Evolutionary conservation across 2,329 filamentous ascomycete genomes (phyloP).

Genomic region (Colletotrichum musae): DNA sequence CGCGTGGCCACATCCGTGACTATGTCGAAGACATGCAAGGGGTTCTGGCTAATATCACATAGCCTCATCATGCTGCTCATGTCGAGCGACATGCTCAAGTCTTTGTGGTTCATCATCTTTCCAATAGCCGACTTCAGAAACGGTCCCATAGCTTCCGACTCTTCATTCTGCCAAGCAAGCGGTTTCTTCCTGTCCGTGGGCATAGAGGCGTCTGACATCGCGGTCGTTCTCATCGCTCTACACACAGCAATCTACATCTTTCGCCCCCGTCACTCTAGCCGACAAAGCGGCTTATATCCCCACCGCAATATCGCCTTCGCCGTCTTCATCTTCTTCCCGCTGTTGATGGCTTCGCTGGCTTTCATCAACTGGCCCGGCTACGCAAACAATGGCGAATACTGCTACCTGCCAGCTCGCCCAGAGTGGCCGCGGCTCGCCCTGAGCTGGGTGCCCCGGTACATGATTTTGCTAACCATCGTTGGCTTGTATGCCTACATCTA

Average conservation of each 20-base stretch:
- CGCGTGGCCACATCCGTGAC: not conserved
- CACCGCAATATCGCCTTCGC: slow-evolving; percentile 74
- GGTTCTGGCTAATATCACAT: slow-evolving; percentile 41
- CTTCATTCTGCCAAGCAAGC: slow-evolving; percentile 75
- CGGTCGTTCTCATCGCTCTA: slow-evolving; percentile 80
- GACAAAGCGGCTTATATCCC: slow-evolving; percentile 77
- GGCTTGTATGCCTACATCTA: slow-evolving; percentile 79
- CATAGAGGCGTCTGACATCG: slow-evolving; percentile 80
- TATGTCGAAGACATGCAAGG: not conserved
- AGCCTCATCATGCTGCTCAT: slow-evolving; percentile 84
- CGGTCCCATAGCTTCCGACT: slow-evolving; percentile 64
- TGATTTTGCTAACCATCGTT: slow-evolving; percentile 76
- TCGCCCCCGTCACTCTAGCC: slow-evolving; percentile 61
- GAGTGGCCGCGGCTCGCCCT: slow-evolving; percentile 79
- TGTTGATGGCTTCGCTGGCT: slow-evolving; percentile 72
- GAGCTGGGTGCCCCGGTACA: slow-evolving; percentile 81
- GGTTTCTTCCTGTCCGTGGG: slow-evolving; percentile 78
- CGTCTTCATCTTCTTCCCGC: slow-evolving; percentile 70
- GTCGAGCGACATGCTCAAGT: slow-evolving; percentile 79
- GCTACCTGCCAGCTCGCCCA: slow-evolving; percentile 76
- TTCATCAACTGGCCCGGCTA: slow-evolving; percentile 74
- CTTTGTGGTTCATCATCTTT: slow-evolving; percentile 77
- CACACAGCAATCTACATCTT: slow-evolving; percentile 83
- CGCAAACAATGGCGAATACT: slow-evolving; percentile 75
- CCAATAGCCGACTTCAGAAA: slow-evolving; percentile 70